Conservation (phyloP, 495 filamentous ascomycete species). For the Aspergillus homomorphus region DNA sequence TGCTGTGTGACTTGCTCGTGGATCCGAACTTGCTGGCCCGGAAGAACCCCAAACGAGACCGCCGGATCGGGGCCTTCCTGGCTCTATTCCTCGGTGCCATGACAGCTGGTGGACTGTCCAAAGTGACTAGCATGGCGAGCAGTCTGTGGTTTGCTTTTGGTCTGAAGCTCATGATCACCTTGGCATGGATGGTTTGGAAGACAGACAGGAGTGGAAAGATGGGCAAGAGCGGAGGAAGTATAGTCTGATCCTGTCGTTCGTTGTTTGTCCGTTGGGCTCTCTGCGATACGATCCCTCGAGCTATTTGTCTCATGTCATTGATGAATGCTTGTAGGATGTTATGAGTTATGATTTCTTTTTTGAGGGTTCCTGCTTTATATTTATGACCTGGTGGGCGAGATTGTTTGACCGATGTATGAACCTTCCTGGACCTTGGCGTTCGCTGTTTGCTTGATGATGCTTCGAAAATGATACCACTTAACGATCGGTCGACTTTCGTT, state of each 20-base stretch:
- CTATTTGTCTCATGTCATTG: background rate
- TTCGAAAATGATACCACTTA: no score
- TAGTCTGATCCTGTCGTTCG: background rate
- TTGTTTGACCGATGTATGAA: no score
- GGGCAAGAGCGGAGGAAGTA: background rate
- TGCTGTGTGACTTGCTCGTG: slow-evolving; percentile 58
- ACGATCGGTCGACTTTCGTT: no score
- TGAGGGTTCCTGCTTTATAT: no score
- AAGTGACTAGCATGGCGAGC: slow-evolving; percentile 27
- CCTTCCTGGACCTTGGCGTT: no score
- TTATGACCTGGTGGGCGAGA: no score
- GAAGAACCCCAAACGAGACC: slow-evolving; percentile 33
- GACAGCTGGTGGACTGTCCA: slow-evolving; percentile 36
- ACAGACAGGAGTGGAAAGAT: slow-evolving; percentile 15
- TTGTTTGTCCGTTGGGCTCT: background rate
- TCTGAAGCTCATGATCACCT: slow-evolving; percentile 32
- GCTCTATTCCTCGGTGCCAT: slow-evolving; percentile 38
- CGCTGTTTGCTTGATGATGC: no score
- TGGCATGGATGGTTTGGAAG: slow-evolving; percentile 34
- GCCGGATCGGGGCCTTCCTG: slow-evolving; percentile 32
- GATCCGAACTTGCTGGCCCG: slow-evolving; percentile 31
- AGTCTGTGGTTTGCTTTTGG: slow-evolving; percentile 40
- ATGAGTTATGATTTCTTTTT: no score
- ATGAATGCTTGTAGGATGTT: background rate
- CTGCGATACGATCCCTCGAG: background rate